Percentiles rank a stretch among this genome's conserved stretches.
phyloP scores from a whole-genome alignment of 345 rosid genomes.

The Tarenaya hassleriana region DNA sequence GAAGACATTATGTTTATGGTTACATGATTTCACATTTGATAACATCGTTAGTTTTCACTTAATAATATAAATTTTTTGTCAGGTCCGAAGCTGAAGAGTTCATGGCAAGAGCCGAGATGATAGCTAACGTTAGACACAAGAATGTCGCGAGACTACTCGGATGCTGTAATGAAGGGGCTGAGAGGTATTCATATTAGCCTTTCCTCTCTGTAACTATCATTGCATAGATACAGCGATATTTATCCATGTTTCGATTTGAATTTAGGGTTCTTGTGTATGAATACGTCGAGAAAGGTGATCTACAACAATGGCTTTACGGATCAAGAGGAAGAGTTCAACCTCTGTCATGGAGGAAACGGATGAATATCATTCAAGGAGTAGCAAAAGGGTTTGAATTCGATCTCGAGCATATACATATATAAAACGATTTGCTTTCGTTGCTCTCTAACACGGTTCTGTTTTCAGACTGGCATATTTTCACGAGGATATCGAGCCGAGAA shows the following conservation, averaged over 20 bases:
- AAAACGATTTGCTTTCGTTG: too few relatives aligned
- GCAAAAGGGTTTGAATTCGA: slow-evolving; percentile 63
- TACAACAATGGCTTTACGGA: slow-evolving; percentile 74
- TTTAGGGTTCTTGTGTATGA: slow-evolving; percentile 63
- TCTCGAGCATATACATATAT: too few relatives aligned
- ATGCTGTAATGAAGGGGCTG: slow-evolving; percentile 49
- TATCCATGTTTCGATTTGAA: slow-evolving; percentile 7
- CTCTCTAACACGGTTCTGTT: slow-evolving; percentile 13
- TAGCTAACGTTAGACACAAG: slow-evolving; percentile 53
- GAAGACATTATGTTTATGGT: too few relatives aligned
- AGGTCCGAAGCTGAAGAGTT: slow-evolving; percentile 45
- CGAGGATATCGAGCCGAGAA: slow-evolving; percentile 56
- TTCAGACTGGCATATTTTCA: slow-evolving; percentile 69
- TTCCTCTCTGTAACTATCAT: slow-evolving; percentile 1
- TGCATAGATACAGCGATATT: not conserved
- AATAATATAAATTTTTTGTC: too few relatives aligned
- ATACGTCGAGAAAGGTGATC: slow-evolving; percentile 60
- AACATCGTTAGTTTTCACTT: too few relatives aligned
- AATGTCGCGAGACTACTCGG: slow-evolving; percentile 62
- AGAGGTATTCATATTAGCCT: slow-evolving; percentile 34
- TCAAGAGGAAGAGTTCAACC: slow-evolving; percentile 36
- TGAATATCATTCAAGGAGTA: slow-evolving; percentile 59
- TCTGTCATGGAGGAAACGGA: slow-evolving; percentile 48
- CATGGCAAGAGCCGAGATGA: slow-evolving; percentile 37
- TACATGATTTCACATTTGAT: too few relatives aligned